Evolutionary conservation across 495 filamentous ascomycete species (phyloP).

Genomic region (Talaromyces wortmannii): DNA sequence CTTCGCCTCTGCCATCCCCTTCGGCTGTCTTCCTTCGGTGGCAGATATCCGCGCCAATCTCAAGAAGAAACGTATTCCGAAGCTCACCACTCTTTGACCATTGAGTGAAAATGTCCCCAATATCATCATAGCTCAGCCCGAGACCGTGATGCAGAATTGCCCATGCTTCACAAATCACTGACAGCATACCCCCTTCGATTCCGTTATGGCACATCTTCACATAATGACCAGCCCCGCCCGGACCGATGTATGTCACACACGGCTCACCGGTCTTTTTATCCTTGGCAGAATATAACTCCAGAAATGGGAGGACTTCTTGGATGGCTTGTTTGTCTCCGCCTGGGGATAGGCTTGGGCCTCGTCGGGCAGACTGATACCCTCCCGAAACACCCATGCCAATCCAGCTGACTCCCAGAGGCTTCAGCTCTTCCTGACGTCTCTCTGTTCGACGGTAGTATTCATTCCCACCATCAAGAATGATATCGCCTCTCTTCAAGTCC

Average conservation of each 20-base stretch:
- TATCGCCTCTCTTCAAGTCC: conserved; percentile 53
- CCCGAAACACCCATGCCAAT: conserved; percentile 65
- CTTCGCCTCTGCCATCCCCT: conserved; percentile 36
- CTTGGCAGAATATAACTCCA: conserved; percentile 56
- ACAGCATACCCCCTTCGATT: conserved; percentile 68
- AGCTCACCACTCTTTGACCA: conserved; percentile 58
- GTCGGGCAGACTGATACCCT: conserved; percentile 61
- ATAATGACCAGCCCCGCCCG: conserved; percentile 61
- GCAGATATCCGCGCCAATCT: conserved; percentile 60
- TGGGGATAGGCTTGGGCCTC: conserved; percentile 58
- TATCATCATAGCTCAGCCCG: conserved; percentile 54
- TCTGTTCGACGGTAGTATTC: conserved; percentile 67
- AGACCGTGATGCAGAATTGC: conserved; percentile 54
- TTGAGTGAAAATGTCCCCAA: conserved; percentile 50
- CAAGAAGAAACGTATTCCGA: conserved; percentile 52
- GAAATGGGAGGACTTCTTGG: conserved; percentile 54
- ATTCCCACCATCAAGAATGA: conserved; percentile 68
- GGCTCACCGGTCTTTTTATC: conserved; percentile 46
- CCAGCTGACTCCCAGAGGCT: conserved; percentile 49
- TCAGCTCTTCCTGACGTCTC: conserved; percentile 50
- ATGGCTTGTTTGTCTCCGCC: conserved; percentile 53
- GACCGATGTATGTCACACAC: conserved; percentile 56
- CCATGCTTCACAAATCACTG: conserved; percentile 57
- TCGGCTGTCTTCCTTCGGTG: conserved; percentile 28
- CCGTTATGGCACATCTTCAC: conserved; percentile 79